Evolutionary conservation across 1,284 basidiomycete genomes (phyloP).

Genomic region (Spongiforma sp.): DNA sequence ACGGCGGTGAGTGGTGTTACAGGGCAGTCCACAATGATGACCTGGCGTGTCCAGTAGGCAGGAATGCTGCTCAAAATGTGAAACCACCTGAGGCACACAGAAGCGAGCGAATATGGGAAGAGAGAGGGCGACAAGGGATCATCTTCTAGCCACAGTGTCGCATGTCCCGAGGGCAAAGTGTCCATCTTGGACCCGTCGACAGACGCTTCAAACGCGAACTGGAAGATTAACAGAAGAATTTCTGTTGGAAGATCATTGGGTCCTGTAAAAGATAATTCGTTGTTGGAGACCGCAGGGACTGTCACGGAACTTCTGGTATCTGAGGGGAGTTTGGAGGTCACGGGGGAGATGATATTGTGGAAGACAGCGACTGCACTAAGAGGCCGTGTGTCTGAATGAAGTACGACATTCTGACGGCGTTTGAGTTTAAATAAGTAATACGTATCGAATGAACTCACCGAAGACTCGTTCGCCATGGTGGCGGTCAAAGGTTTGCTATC

Average conservation of each 20-base stretch:
- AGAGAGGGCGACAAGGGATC: conserved; percentile 15
- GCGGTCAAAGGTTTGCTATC: too few relatives aligned
- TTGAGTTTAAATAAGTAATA: not conserved
- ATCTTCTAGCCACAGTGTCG: conserved; percentile 10
- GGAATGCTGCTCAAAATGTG: conserved; percentile 14
- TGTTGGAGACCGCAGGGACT: not conserved
- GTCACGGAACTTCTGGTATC: not conserved
- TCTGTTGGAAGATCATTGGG: conserved; percentile 9
- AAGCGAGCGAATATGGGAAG: conserved; percentile 20
- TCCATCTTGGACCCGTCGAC: not conserved
- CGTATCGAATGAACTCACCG: not conserved
- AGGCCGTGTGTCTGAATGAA: not conserved
- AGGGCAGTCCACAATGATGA: conserved; percentile 12
- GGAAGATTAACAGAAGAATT: conserved; percentile 12
- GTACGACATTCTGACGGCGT: not conserved
- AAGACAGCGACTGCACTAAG: conserved; percentile 3
- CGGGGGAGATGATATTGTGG: not conserved
- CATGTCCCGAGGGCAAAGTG: not conserved
- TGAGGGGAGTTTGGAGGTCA: not conserved
- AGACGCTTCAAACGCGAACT: conserved; percentile 8
- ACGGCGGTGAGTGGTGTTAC: not conserved
- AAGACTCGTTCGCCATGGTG: not conserved
- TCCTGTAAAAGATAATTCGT: not conserved
- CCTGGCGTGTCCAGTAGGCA: conserved; percentile 22
- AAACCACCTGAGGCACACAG: conserved; percentile 21